Evolutionary conservation across 805 yeast species (phyloP).

Genomic region (Teunomyces gatunensis): DNA sequence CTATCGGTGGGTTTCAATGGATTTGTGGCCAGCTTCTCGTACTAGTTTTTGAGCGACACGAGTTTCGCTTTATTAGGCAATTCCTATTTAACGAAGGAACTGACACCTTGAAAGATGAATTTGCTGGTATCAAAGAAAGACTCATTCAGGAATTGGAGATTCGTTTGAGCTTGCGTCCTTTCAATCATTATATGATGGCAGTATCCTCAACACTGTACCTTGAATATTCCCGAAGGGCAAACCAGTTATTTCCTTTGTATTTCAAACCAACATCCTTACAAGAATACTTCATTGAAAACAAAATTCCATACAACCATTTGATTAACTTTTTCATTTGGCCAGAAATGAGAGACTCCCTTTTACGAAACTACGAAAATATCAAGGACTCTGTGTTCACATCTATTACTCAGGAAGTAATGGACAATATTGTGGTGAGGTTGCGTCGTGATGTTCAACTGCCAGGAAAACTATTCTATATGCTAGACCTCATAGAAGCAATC

Average conservation of each 20-base stretch:
- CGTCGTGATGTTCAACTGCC: background rate
- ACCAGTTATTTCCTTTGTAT: slow-evolving; percentile 1
- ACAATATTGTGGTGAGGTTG: slow-evolving; percentile 1
- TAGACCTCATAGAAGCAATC: slow-evolving; percentile 2
- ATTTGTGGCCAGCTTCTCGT: slow-evolving; percentile 5
- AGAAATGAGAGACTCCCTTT: slow-evolving; percentile 3
- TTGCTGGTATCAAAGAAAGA: background rate
- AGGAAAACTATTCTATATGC: background rate
- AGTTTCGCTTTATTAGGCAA: background rate
- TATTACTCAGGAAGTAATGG: slow-evolving; percentile 3
- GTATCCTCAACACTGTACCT: background rate
- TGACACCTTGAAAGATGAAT: background rate
- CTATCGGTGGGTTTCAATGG: slow-evolving; percentile 5
- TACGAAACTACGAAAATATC: background rate
- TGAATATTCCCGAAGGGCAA: background rate
- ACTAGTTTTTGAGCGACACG: background rate
- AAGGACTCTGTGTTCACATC: background rate
- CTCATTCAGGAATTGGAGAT: slow-evolving; percentile 1
- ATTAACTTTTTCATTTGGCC: slow-evolving; percentile 6
- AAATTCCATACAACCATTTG: slow-evolving; percentile 3
- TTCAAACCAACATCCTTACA: slow-evolving; percentile 6
- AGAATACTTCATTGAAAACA: background rate
- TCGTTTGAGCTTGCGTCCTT: background rate
- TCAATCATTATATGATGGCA: background rate
- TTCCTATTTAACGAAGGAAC: background rate